Evolutionary conservation across 2,329 filamentous ascomycete genomes (phyloP), one percentile per base, ranked within the genome.

Genomic region (Pseudogymnoascus sp.): DNA sequence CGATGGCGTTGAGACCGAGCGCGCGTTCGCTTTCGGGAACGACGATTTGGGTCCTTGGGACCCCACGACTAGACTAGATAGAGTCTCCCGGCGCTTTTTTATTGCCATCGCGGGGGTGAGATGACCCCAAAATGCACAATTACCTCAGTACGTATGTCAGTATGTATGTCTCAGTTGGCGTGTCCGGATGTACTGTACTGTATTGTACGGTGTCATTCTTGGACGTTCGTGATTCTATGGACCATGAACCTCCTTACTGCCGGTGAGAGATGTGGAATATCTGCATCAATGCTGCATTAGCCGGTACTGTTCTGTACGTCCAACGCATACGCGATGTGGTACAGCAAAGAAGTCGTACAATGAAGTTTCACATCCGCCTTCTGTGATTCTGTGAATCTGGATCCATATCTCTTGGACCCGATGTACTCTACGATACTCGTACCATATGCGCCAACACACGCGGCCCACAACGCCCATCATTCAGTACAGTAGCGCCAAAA

Each of bases 81-180:
- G 16, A 56, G 50, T n/a, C 50, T 56, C 26, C 26, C 50, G n/a
- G 50, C 46, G 46, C 46, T 16, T 53, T 53, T 53, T 7, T 5
- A 28, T 16, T 53, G 46, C 24, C 46, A 24, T 53, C 46, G 46
- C 24, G 46, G 46, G 46, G 43, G 24, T 7, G 24, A 6, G 14
- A 50, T 50, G 43, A 4, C 46, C 50, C 50, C 33, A 33, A 3
- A 33, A 56, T 56, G n/a, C 50, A 56, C 28, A 56, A 19, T 56
- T 56, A 56, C 28, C 43, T 56, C n/a, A 56, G 50, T 31, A 56
- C 22, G 50, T 56, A 46, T 43, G 41, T 43, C 41, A 53, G 46
- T 16, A 53, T 53, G 46, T 53, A 31, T 56, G 50, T 56, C 50
- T 56, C 50, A 56, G 50, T 33, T 56, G 50, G 28, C n/a, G 46